Conservation (phyloP, 495 filamentous ascomycete genomes). For the Lentithecium fluviatile region DNA sequence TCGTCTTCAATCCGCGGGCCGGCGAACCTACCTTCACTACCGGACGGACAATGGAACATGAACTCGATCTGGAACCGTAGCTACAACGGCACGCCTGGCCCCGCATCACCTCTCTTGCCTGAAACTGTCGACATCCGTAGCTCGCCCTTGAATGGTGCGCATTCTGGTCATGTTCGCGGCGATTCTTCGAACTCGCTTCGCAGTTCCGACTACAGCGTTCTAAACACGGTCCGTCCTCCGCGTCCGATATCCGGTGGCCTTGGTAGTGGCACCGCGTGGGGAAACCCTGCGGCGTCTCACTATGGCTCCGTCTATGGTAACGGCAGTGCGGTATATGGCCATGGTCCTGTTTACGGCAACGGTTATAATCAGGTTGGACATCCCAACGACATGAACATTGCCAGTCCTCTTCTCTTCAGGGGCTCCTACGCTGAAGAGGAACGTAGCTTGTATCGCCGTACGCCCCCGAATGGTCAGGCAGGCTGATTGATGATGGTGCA, state of each 20-base stretch:
- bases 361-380: neutral
- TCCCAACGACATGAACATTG: constrained; percentile 3
- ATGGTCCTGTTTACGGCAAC: constrained; percentile 6
- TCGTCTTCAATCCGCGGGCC: constrained; percentile 29
- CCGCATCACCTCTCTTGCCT: constrained; percentile 19
- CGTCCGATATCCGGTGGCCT: constrained; percentile 19
- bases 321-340: neutral
- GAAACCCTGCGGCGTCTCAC: constrained; percentile 13
- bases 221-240: constrained; percentile 8
- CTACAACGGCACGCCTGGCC: constrained; percentile 31
- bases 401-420: constrained; percentile 24
- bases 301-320: constrained; percentile 23
- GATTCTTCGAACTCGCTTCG: constrained; percentile 26
- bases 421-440: constrained; percentile 7
- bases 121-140: constrained; percentile 5
- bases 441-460: constrained; percentile 25
- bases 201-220: constrained; percentile 16
- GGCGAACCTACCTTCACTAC: constrained; percentile 31
- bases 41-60: constrained; percentile 24
- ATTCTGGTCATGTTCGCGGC: constrained; percentile 26
- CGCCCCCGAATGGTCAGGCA: constrained; percentile 30
- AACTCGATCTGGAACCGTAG: constrained; percentile 32
- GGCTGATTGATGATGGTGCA: constrained; percentile 24
- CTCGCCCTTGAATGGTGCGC: constrained; percentile 20
- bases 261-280: constrained; percentile 26